phyloP scores from a whole-genome alignment of 305 asterid species.

The Ajuga reptans region DNA sequence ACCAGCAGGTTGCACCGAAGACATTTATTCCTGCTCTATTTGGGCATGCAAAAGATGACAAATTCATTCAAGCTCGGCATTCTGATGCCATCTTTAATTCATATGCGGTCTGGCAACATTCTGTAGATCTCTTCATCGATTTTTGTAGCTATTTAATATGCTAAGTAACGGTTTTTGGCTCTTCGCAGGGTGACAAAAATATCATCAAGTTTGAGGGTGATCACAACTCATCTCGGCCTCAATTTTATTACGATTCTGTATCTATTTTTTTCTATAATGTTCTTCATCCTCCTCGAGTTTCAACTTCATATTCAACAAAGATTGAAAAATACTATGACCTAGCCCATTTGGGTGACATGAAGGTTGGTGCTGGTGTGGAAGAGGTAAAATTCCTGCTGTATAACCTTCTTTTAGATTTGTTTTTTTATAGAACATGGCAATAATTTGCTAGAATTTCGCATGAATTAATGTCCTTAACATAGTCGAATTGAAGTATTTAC shows the following conservation, averaged over 20 bases:
- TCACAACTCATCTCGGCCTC: slow-evolving; percentile 95
- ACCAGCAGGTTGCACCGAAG: slow-evolving; percentile 79
- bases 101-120: slow-evolving; percentile 49
- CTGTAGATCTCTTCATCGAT: slow-evolving; percentile 13
- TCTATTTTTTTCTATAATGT: slow-evolving; percentile 84
- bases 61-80: slow-evolving; percentile 72
- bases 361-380: slow-evolving; percentile 54
- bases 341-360: slow-evolving; percentile 47
- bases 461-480: neutral
- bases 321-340: slow-evolving; percentile 66
- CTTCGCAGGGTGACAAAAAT: slow-evolving; percentile 86
- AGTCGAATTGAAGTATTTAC: neutral
- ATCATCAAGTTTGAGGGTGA: slow-evolving; percentile 94
- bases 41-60: slow-evolving; percentile 95
- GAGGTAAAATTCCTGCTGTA: slow-evolving; percentile 51
- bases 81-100: slow-evolving; percentile 72
- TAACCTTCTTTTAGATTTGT: neutral
- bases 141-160: slow-evolving; percentile 12
- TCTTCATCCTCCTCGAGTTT: slow-evolving; percentile 78
- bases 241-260: slow-evolving; percentile 85
- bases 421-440: slow-evolving; percentile 5
- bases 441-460: neutral
- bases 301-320: slow-evolving; percentile 48
- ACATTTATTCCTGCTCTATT: slow-evolving; percentile 85
- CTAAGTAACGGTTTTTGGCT: slow-evolving; percentile 1